These are phyloP conservation scores for Zymoseptoria brevis DNA, from an alignment of 2,329 filamentous ascomycete genomes.

Conservation along the genomic window DNA sequence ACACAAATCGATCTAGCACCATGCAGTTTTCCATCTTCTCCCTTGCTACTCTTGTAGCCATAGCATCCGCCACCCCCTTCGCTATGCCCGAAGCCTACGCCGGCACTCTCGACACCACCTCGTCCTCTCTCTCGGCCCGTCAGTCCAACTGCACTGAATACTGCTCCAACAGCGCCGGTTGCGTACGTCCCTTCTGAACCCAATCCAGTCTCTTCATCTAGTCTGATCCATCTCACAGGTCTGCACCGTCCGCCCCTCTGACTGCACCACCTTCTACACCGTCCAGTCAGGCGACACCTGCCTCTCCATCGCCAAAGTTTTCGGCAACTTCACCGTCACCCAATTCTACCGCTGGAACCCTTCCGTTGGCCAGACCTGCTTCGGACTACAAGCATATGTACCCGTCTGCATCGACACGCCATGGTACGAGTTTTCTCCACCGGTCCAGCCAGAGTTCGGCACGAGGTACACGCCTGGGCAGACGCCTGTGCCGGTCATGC, in stretches of 20 bases:
- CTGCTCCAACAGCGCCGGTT: constrained; percentile 15
- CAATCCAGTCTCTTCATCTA: background rate
- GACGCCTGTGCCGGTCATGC: constrained; percentile 28
- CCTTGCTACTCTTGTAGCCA: constrained; percentile 12
- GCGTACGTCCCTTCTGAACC: constrained; percentile 4
- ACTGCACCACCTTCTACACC: constrained; percentile 22
- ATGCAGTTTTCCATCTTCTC: constrained; percentile 16
- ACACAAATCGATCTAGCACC: background rate
- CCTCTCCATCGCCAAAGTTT: constrained; percentile 24
- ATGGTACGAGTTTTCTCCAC: constrained; percentile 12
- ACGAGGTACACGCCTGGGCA: constrained; percentile 17
- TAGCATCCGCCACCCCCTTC: constrained; percentile 10
- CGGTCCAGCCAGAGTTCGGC: constrained; percentile 14
- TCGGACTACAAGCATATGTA: constrained; percentile 27
- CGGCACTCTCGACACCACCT: background rate
- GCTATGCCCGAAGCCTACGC: constrained; percentile 12
- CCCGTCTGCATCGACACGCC: constrained; percentile 27
- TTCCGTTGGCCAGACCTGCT: constrained; percentile 21
- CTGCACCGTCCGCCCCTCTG: constrained; percentile 17
- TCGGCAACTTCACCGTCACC: constrained; percentile 29
- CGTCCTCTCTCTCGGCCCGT: constrained; percentile 7
- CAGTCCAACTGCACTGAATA: constrained; percentile 17
- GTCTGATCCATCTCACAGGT: constrained; percentile 3
- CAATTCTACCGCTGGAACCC: constrained; percentile 33
- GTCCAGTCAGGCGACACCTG: constrained; percentile 28